A percentile compares a stretch with the other conserved stretches of the same genome.
Conservation (phyloP, 768 basidiomycete species). For the Russula virescens region DNA sequence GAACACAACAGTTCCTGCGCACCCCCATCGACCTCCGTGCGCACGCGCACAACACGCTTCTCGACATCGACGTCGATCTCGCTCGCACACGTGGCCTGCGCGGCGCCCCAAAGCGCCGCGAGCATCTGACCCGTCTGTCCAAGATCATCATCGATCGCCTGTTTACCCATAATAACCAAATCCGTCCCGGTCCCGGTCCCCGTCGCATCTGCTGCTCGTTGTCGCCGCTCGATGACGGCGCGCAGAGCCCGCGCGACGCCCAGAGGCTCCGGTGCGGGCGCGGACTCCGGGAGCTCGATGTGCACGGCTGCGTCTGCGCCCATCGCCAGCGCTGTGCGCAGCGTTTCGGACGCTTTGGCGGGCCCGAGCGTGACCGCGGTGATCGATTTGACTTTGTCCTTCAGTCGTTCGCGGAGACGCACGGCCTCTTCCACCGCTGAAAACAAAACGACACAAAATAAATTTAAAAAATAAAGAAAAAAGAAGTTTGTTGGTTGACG, state of each 20-base stretch:
- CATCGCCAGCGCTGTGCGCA: conserved; percentile 96
- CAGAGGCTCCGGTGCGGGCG: conserved; percentile 80
- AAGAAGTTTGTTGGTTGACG: too few relatives aligned
- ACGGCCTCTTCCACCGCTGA: conserved; percentile 99
- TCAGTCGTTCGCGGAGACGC: conserved; percentile 80
- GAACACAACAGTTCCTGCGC: conserved; percentile 72
- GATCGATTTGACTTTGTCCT: conserved; percentile 75
- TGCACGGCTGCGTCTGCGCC: conserved; percentile 93
- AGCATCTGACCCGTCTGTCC: conserved; percentile 97
- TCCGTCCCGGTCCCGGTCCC: conserved; percentile 64
- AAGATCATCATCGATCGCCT: conserved; percentile 96
- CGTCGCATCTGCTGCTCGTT: conserved; percentile 36
- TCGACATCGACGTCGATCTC: conserved; percentile 66
- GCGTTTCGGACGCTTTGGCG: conserved; percentile 79
- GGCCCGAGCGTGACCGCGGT: conserved; percentile 94
- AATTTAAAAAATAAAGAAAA: background rate
- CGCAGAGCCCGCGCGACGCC: conserved; percentile 82
- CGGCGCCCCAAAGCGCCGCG: conserved; percentile 86
- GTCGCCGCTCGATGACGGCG: conserved; percentile 62
- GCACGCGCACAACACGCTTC: conserved; percentile 62
- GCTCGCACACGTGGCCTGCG: conserved; percentile 93
- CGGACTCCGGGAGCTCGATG: conserved; percentile 72
- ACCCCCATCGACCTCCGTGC: conserved; percentile 93
- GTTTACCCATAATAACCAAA: conserved; percentile 93
- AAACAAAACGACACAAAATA: background rate